These are phyloP conservation scores for Colletotrichum phormii DNA, from an alignment of 2,329 filamentous ascomycete species.

Conservation along the genomic window DNA sequence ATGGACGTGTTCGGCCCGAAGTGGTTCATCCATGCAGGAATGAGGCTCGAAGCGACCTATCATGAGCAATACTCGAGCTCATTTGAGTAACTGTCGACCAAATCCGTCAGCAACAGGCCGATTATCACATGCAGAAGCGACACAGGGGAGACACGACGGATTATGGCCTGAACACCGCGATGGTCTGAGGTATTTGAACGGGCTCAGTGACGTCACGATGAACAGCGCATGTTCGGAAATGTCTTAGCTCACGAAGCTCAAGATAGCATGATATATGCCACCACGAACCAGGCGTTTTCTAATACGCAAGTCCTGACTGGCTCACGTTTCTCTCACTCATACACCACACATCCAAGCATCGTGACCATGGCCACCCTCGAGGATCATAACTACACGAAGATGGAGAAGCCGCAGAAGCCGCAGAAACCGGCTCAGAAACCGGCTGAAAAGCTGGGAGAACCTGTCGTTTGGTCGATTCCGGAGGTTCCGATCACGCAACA, in stretches of 20 bases:
- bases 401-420: background rate
- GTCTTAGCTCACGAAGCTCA: background rate
- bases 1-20: background rate
- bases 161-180: background rate
- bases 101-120: background rate
- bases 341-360: background rate
- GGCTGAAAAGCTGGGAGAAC: background rate
- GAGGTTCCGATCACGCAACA: constrained; percentile 42
- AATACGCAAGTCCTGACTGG: background rate
- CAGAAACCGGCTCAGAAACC: background rate
- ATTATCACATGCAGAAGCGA: constrained; percentile 21
- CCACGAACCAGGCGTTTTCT: background rate
- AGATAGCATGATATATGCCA: background rate
- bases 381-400: background rate
- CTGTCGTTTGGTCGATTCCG: constrained; percentile 24
- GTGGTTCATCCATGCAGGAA: background rate
- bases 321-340: background rate
- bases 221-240: background rate
- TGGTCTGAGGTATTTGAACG: background rate
- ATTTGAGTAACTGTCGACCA: background rate
- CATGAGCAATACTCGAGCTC: background rate
- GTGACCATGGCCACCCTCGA: constrained; percentile 12
- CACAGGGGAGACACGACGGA: background rate
- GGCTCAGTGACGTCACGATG: constrained; percentile 30
- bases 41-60: background rate